Base-by-base conservation (phyloP, 2,329 filamentous ascomycete species). In the Conoideocrella luteorostrata region DNA sequence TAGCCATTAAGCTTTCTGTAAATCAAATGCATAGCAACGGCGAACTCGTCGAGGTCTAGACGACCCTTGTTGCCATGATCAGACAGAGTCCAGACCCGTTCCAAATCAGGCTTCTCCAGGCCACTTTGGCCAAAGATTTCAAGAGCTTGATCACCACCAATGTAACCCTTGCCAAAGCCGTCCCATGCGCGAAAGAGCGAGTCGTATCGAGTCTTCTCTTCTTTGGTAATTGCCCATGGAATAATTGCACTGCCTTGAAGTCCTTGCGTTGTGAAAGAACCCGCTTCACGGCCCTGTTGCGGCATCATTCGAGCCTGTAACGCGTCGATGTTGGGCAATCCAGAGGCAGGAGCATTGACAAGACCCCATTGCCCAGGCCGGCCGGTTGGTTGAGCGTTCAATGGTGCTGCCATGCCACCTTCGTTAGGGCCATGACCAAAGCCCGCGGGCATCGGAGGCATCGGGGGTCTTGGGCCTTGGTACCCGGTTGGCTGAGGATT, bases 51-150 rank as follows among this genome's bases (percentile, higher is more conserved):
- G 57, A 97, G 79, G 56, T 98, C 90, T 23, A 98, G 76, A 44
- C 90, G 85, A 15, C 93, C 93, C 63, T 93, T 93, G 65, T 98
- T 96, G 51, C 90, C 85, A 24, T 90, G 85, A 61, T 98, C 93
- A 3, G 91, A 85, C 46, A 98, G 71, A 9, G 93, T 97, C 93
- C 93, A 98, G 40, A 97, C 83, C 24, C 85, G 78, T 65, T 97
- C 93, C 29, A 98, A 71, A 54, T 97, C 93, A 21, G 84, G 72
- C 65, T 94, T 94, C 38, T 93, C 88, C 23, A 98, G 71, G 33
- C 93, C 93, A 69, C 90, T 96, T 63, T 98, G 93, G 7, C 90
- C 88, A 63, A 98, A 91, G 47, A 98, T 95, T 65, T 98, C 93
- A 59, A 97, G 93, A 12, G 93, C 91, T 55, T 93, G 88, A 54